Base-by-base conservation (phyloP, 202 grass and related monocot genomes). In the Eragrostis tef region DNA sequence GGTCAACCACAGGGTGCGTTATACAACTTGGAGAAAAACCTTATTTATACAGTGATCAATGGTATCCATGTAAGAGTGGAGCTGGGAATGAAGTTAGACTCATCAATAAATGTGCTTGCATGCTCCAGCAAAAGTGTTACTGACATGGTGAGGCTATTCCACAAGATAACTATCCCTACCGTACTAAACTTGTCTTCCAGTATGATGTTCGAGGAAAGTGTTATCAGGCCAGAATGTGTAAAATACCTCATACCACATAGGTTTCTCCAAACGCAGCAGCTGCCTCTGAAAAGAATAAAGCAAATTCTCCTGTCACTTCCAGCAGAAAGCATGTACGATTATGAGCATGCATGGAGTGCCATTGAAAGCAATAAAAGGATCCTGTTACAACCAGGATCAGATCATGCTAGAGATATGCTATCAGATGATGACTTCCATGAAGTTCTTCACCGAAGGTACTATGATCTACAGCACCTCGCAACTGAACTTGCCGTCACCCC, bases 381-480 rank as follows among this genome's bases (percentile, higher is more conserved):
- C 15, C 74, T 98, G 66, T 88, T 95, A 79, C 80, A 73, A 44
- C 80, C 87, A 66, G 85, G 76, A 64, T 93, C 78, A 52, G 85
- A 95, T 75, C 91, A 90, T 81, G 85, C 85, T 13, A 93, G 88
- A 87, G 88, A 93, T 64, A 64, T 95, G 62, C 80, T 98, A 62
- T 95, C 92, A 26, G 92, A 95, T 78, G 88, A 93, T 57, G 90
- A 98, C 24, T 95, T 98, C 73, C 88, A 81, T 59, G 90, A 98
- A 80, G 90, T 98, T 61, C 63, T 98, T 50, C 92, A 95, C 64
- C 86, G 85, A 0, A 80, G 95, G 73, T 98, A 93, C 71, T 84
- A 98, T 71, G 95, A 98, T 89, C 81, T 98, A 79, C 92, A 98
- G 46, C 91, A 93, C 76, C 88, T 98, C 0, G 92, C 96, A 62